Conservation (phyloP, 805 yeast genomes). For the Crinitomyces ghanaensis region DNA sequence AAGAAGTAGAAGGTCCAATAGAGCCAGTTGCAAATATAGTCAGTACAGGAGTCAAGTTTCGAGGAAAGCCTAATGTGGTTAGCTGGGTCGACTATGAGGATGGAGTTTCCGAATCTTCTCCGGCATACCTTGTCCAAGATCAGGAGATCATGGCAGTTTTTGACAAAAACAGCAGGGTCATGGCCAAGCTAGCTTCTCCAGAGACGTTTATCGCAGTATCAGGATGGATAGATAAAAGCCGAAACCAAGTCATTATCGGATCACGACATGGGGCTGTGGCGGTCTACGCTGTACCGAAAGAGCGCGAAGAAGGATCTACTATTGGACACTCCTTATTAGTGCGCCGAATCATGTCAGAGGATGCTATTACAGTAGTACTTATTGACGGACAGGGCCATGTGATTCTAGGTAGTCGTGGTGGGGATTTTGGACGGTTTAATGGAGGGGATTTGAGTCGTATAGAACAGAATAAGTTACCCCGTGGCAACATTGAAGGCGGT, state of each 20-base stretch:
- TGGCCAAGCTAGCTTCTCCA: conserved; percentile 25
- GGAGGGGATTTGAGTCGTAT: conserved; percentile 4
- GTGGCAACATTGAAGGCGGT: conserved; percentile 72
- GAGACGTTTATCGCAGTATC: conserved; percentile 49
- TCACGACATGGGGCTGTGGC: conserved; percentile 62
- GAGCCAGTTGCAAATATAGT: too few species aligned
- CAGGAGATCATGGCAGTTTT: too few species aligned
- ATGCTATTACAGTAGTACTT: conserved; percentile 20
- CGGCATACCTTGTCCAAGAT: too few species aligned
- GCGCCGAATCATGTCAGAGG: conserved; percentile 17
- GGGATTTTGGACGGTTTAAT: not conserved
- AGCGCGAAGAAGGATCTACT: conserved; percentile 20
- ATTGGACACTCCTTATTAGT: conserved; percentile 3
- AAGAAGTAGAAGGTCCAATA: too few species aligned
- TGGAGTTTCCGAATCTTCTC: too few species aligned
- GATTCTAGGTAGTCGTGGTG: conserved; percentile 9
- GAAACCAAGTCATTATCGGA: conserved; percentile 43
- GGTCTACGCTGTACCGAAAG: too few species aligned
- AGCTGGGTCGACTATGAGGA: too few species aligned
- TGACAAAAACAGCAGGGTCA: conserved; percentile 24
- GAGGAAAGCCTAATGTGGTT: too few species aligned
- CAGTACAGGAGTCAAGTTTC: too few species aligned
- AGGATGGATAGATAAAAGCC: conserved; percentile 32
- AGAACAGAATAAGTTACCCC: conserved; percentile 47
- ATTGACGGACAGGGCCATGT: conserved; percentile 20